Evolutionary conservation across 2,329 filamentous ascomycete genomes (phyloP), one percentile per base, ranked within the genome.

Genomic region (Xylariaceae sp.): DNA sequence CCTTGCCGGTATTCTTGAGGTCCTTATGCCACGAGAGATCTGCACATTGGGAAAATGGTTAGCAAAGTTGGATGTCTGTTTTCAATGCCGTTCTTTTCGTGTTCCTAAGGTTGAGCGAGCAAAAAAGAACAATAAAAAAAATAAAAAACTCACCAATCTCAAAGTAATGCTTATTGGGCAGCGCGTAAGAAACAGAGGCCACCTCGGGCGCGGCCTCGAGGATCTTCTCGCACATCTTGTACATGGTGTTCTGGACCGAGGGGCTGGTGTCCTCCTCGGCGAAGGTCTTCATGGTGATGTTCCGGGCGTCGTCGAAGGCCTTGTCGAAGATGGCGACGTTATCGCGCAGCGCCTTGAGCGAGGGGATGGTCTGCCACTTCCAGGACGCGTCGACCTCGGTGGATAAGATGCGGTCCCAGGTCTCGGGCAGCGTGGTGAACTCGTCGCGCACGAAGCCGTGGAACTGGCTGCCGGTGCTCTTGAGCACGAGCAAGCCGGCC

Each of bases 121-220:
- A 36, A 8, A 24, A 21, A 21, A 34, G 8, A 19, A 28, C n/a
- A 17, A 47, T 19, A 33, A 31, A 9, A 34, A 8, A 17, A 29
- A 14, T 37, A 37, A 23, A 31, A 51, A 21, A 80, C 88, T 78
- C 79, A 92, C 87, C 90, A 75, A 98, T 88, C 77, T 98, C 94
- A 72, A 98, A 98, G 79, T 97, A 98, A 78, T 99, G 95, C 81
- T 97, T 98, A 82, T 99, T 99, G 9, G 95, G 95, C 69, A 99
- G 82, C 7, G 88, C 82, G 73, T 97, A 98, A 67, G 89, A 85
- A 37, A 95, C 91, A 19, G 82, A 81, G 40, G 88, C 84, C 19
- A 92, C 84, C 62, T 87, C 80, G 12, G 92, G 89, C 21, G 87
- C 90, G 19, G 82, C 85, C 7, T 84, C 88, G 50, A 99, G 81